Conservation (phyloP, 768 basidiomycete genomes). For the Tylopilus vinaceipallidus region DNA sequence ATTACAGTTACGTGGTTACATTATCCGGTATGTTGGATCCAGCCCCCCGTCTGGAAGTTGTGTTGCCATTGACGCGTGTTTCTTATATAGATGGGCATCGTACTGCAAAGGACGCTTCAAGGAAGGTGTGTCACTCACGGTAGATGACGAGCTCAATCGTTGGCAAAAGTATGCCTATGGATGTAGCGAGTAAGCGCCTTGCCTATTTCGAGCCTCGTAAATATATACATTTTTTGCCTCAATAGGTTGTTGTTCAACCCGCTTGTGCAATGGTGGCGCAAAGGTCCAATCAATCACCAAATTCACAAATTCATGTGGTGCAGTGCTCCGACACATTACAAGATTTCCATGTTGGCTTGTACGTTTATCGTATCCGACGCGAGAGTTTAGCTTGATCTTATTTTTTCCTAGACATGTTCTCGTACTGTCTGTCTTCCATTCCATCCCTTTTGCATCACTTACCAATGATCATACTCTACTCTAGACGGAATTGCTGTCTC, state of each 20-base stretch:
- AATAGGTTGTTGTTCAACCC: slow-evolving; percentile 82
- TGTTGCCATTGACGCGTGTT: slow-evolving; percentile 26
- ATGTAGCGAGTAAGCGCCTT: slow-evolving; percentile 37
- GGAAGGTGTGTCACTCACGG: slow-evolving; percentile 91
- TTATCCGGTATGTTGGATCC: background rate
- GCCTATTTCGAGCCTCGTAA: slow-evolving; percentile 17
- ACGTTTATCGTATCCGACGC: slow-evolving; percentile 7
- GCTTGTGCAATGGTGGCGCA: slow-evolving; percentile 67
- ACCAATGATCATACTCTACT: too few relatives aligned
- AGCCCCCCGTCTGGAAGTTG: background rate
- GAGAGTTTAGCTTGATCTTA: slow-evolving; percentile 6
- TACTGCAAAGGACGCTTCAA: slow-evolving; percentile 88
- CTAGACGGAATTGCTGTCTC: slow-evolving; percentile 61
- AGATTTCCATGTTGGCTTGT: slow-evolving; percentile 61
- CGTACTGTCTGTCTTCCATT: slow-evolving; percentile 46
- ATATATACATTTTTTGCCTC: slow-evolving; percentile 31
- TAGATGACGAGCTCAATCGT: slow-evolving; percentile 86
- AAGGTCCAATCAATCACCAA: slow-evolving; percentile 83
- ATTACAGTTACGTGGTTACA: slow-evolving; percentile 38
- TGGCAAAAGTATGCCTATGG: slow-evolving; percentile 92
- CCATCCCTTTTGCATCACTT: too few relatives aligned
- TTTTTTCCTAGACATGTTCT: slow-evolving; percentile 45
- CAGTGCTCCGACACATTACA: slow-evolving; percentile 75
- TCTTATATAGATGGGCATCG: slow-evolving; percentile 77
- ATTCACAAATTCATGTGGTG: slow-evolving; percentile 79